These are phyloP conservation scores for Zalaria sp. DNA, from an alignment of 2,329 filamentous ascomycete genomes.

Conservation along the genomic window DNA sequence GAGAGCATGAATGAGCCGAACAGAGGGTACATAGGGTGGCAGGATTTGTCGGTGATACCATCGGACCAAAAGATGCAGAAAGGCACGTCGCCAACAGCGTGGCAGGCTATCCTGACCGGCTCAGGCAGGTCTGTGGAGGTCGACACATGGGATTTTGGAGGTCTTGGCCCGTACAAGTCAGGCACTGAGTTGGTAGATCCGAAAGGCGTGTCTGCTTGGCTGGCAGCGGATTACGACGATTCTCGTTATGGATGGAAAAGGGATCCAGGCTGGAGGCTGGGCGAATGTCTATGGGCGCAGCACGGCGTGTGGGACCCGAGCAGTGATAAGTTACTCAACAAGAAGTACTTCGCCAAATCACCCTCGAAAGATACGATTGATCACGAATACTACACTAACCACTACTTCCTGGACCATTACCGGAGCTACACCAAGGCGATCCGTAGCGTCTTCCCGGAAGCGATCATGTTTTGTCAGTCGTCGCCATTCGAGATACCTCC, in stretches of 20 bases:
- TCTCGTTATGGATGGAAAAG: conserved; percentile 80
- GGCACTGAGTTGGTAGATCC: conserved; percentile 76
- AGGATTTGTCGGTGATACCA: conserved; percentile 69
- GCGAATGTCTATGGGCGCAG: conserved; percentile 94
- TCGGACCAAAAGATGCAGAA: conserved; percentile 83
- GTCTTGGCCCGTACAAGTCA: conserved; percentile 80
- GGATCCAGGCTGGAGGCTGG: conserved; percentile 76
- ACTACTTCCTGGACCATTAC: conserved; percentile 81
- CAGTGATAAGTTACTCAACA: conserved; percentile 62
- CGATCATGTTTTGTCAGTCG: conserved; percentile 82
- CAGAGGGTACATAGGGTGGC: conserved; percentile 69
- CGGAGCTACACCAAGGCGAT: conserved; percentile 62
- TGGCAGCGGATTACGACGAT: conserved; percentile 72
- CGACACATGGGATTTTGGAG: conserved; percentile 85
- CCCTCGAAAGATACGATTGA: conserved; percentile 64
- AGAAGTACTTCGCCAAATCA: conserved; percentile 76
- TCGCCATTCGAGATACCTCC: conserved; percentile 88
- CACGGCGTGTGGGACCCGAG: conserved; percentile 87
- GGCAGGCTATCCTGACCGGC: conserved; percentile 86
- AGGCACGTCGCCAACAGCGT: conserved; percentile 82
- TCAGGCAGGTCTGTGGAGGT: conserved; percentile 82
- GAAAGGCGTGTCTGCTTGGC: conserved; percentile 71
- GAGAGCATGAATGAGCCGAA: conserved; percentile 95
- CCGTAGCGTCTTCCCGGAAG: conserved; percentile 59
- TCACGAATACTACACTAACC: conserved; percentile 78